A percentile compares a stretch with the other conserved stretches of the same genome.
These are phyloP conservation scores for Tritrichomonas foetus DNA, from an alignment of 208 protist genomes.

Conservation along the genomic window DNA sequence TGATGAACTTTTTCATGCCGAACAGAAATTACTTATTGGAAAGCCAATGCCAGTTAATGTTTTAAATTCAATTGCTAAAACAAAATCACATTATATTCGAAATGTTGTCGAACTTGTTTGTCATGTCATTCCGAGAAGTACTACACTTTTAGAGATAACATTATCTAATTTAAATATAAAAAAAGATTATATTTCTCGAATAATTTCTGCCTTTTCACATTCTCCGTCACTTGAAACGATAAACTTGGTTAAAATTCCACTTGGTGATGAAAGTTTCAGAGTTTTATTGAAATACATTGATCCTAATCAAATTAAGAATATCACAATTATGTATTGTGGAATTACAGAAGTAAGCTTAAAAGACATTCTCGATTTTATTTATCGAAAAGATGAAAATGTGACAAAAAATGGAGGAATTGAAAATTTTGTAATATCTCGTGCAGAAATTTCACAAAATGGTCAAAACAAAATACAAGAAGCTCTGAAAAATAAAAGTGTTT, in stretches of 20 bases:
- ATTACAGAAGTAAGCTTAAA: background rate
- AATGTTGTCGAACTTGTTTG: constrained; percentile 13
- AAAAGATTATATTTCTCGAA: too few relatives aligned
- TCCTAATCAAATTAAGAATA: background rate
- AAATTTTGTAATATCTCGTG: background rate
- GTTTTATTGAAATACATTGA: background rate
- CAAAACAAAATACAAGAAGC: background rate
- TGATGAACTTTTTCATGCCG: background rate
- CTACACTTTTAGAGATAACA: too few relatives aligned
- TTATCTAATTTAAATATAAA: too few relatives aligned
- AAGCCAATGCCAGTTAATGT: background rate
- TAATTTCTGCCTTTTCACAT: too few relatives aligned
- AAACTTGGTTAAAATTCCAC: background rate
- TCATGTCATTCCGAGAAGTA: too few relatives aligned
- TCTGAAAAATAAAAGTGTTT: background rate
- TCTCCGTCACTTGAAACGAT: background rate
- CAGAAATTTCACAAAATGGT: background rate
- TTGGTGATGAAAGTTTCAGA: background rate
- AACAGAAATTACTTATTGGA: background rate
- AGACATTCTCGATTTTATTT: background rate
- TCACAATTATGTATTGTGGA: background rate
- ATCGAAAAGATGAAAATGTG: too few relatives aligned
- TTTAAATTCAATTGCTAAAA: constrained; percentile 15
- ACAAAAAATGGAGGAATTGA: background rate
- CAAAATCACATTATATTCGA: background rate